Base-by-base conservation (phyloP, 225 moss, liverwort and hornwort species). In the Takakia lepidozioides region DNA sequence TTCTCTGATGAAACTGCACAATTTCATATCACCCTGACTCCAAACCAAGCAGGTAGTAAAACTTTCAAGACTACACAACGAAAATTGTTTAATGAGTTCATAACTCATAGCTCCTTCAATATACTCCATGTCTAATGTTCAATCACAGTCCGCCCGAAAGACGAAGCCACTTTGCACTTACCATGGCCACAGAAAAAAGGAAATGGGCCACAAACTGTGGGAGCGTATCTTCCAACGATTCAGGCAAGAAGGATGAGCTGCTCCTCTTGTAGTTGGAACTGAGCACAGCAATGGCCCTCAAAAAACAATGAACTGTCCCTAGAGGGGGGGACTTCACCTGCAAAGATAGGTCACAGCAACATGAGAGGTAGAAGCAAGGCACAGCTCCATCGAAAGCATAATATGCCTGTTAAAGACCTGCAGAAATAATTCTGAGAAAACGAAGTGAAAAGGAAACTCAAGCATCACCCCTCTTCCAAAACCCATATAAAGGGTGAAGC, bases 261-360 rank as follows among this genome's bases (percentile, higher is more conserved):
- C 74, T 61, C 54, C 62, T 62, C 58, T 41, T 60, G 45, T 72
- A 75, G 27, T 56, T 66, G 52, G 19, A 56, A 25, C 69, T 78
- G 24, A 95, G 80, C 36, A 82, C 62, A 26, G 82, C 74, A 51
- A 90, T 68, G 19, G 69, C 70, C 61, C 79, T 69, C 34, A 95
- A 74, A 44, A 90, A 70, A 41, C 86, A 76, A 51, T 90, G 66
- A 43, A 84, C 23, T 22, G 75, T 66, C 54, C 64, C 66, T 44
- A 80, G 47, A 17, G 60, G 49, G 35, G 73, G 62, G 58, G 39
- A 59, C 47, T 21, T 66, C 50, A 61, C 73, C 93, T 93, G 76
- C 68, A 45, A 46, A 39, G 43, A 43, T 44, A 11, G 26, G 35
- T n/a, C n/a, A n/a, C n/a, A n/a, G n/a, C n/a, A n/a, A n/a, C n/a